These are phyloP conservation scores for Rhizophora mangle DNA, from an alignment of 345 rosid species.

Conservation along the genomic window DNA sequence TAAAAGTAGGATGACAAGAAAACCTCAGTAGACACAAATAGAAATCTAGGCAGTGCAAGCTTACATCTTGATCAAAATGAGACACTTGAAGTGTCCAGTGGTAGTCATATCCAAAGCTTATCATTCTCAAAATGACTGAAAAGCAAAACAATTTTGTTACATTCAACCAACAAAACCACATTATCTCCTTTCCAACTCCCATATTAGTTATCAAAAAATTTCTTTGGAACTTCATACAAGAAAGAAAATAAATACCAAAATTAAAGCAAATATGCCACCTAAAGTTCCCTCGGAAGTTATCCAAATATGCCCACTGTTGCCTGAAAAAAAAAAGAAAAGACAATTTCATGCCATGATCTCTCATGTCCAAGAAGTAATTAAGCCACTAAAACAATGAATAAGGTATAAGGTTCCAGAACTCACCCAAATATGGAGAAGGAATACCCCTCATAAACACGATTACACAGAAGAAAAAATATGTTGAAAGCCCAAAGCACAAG, in stretches of 20 bases:
- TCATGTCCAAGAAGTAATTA: slow-evolving; percentile 6
- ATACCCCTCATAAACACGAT: slow-evolving; percentile 87
- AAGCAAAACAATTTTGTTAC: slow-evolving; percentile 2
- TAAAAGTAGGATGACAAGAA: background rate
- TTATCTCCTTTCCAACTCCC: background rate
- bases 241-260: slow-evolving; percentile 53
- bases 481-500: slow-evolving; percentile 67
- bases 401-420: slow-evolving; percentile 29
- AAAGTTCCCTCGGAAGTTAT: slow-evolving; percentile 77
- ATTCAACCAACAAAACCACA: background rate
- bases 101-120: slow-evolving; percentile 91
- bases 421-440: slow-evolving; percentile 79
- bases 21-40: background rate
- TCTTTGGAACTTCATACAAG: background rate
- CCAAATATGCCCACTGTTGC: slow-evolving; percentile 65
- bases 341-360: slow-evolving; percentile 5
- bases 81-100: slow-evolving; percentile 63
- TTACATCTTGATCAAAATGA: slow-evolving; percentile 70
- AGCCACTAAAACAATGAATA: background rate
- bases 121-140: slow-evolving; percentile 79
- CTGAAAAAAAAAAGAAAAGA: slow-evolving; percentile 31
- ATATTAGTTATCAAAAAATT: background rate
- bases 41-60: background rate
- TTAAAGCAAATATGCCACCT: slow-evolving; percentile 98
- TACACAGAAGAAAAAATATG: slow-evolving; percentile 65